A percentile compares a stretch with the other conserved stretches of the same genome.
Evolutionary conservation across 805 yeast species (phyloP).

Genomic region (Saturnispora sekii): DNA sequence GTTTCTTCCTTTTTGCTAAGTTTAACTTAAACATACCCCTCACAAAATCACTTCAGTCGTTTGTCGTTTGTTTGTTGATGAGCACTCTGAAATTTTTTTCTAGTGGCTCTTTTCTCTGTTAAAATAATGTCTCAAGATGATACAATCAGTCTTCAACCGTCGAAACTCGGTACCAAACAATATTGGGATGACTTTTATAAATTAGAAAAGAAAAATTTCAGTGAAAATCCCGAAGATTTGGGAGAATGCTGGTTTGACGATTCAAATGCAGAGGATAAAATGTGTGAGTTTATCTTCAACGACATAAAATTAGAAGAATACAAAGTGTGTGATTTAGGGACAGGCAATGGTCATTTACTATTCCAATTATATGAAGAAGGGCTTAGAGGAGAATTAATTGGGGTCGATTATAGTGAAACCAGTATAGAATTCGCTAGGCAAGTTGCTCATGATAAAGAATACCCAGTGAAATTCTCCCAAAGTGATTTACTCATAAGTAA

Average conservation of each 20-base stretch:
- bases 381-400: constrained; percentile 40
- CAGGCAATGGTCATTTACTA: constrained; percentile 90
- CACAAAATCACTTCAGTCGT: no score
- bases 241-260: constrained; percentile 98
- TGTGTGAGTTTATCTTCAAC: constrained; percentile 61
- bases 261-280: constrained; percentile 80
- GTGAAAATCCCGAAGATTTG: constrained; percentile 66
- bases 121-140: constrained; percentile 12
- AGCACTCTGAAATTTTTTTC: no score
- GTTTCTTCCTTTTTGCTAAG: no score
- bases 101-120: no score
- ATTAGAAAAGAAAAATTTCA: constrained; percentile 61
- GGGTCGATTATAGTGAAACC: constrained; percentile 78
- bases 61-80: no score
- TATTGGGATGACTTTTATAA: constrained; percentile 90
- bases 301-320: constrained; percentile 28
- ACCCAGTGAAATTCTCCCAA: constrained; percentile 41
- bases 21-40: no score
- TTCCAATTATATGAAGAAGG: constrained; percentile 62
- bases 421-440: constrained; percentile 68
- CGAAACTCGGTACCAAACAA: constrained; percentile 77
- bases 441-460: constrained; percentile 37
- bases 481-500: constrained; percentile 55
- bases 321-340: constrained; percentile 70
- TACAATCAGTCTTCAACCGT: constrained; percentile 45